Percentiles rank a stretch among this genome's conserved stretches.
Evolutionary conservation across 176 grass and related monocot species (phyloP).

Genomic region (Triticum monococcum): DNA sequence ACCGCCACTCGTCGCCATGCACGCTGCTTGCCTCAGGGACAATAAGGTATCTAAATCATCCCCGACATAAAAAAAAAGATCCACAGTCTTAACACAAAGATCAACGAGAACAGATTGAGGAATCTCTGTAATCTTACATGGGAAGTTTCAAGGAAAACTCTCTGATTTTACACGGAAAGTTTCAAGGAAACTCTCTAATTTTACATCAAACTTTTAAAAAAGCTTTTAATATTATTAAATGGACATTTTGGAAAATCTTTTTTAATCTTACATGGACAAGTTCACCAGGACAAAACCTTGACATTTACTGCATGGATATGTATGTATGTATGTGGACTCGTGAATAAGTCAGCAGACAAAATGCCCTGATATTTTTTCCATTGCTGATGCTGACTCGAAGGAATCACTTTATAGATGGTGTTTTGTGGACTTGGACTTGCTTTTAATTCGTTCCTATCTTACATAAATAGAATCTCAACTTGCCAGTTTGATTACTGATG

Average conservation of each 20-base stretch:
- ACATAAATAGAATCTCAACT: conserved; percentile 20
- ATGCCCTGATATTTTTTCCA: conserved; percentile 27
- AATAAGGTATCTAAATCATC: conserved; percentile 97
- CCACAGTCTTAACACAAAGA: background rate
- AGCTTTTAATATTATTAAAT: conserved; percentile 3
- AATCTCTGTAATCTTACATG: conserved; percentile 41
- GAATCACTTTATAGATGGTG: conserved; percentile 14
- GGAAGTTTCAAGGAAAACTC: conserved; percentile 7
- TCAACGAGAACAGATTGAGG: conserved; percentile 19
- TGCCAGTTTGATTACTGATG: background rate
- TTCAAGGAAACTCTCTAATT: conserved; percentile 1
- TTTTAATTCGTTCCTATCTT: conserved; percentile 15
- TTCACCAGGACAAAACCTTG: conserved; percentile 20
- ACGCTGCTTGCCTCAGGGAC: conserved; percentile 83
- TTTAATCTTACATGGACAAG: conserved; percentile 20
- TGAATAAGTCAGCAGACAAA: conserved; percentile 4
- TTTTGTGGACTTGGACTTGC: conserved; percentile 26
- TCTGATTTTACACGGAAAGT: conserved; percentile 21
- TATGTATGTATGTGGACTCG: background rate
- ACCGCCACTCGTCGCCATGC: conserved; percentile 65
- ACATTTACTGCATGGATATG: conserved; percentile 28
- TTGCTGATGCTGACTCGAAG: conserved; percentile 21
- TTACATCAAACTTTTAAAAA: conserved; percentile 15
- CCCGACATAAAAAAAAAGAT: conserved; percentile 46
- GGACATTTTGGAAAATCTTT: conserved; percentile 8